These are phyloP conservation scores for Houttuynia cordata DNA, from an alignment of 164 flowering plant genomes.

Conservation along the genomic window DNA sequence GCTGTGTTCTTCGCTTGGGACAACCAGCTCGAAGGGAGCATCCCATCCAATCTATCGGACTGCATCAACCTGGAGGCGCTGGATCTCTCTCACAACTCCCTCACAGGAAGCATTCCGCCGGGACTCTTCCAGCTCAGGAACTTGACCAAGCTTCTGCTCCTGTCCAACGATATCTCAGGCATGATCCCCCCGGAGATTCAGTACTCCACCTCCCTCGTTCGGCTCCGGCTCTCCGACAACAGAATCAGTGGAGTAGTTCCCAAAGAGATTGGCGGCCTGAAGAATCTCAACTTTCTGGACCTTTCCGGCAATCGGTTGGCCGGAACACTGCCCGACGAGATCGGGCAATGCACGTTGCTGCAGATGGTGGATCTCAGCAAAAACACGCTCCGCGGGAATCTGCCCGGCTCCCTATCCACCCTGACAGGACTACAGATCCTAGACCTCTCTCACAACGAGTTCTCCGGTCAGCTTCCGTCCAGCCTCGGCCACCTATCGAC, in stretches of 20 bases:
- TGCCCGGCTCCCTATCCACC: constrained; percentile 48
- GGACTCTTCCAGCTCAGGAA: constrained; percentile 56
- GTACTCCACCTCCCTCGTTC: constrained; percentile 44
- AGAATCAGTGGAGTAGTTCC: constrained; percentile 63
- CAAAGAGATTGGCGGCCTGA: constrained; percentile 43
- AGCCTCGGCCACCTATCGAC: constrained; percentile 27
- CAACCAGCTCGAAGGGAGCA: constrained; percentile 65
- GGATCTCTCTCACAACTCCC: constrained; percentile 59
- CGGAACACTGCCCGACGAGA: constrained; percentile 60
- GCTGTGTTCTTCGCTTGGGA: constrained; percentile 58
- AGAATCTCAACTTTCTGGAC: constrained; percentile 57
- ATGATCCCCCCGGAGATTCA: constrained; percentile 62
- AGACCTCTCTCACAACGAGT: constrained; percentile 45
- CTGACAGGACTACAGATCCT: constrained; percentile 50
- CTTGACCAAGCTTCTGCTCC: constrained; percentile 66
- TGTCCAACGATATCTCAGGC: constrained; percentile 74
- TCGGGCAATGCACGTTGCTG: constrained; percentile 42
- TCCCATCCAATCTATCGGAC: constrained; percentile 36
- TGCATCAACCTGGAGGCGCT: constrained; percentile 44
- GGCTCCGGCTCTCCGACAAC: constrained; percentile 57
- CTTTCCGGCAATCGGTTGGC: constrained; percentile 47
- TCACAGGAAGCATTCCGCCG: constrained; percentile 58
- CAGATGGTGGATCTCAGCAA: constrained; percentile 55
- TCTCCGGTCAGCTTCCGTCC: constrained; percentile 42
- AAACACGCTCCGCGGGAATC: constrained; percentile 45